phyloP scores from a whole-genome alignment of 352 stramenopile species.

The Phytophthora podocarpi region DNA sequence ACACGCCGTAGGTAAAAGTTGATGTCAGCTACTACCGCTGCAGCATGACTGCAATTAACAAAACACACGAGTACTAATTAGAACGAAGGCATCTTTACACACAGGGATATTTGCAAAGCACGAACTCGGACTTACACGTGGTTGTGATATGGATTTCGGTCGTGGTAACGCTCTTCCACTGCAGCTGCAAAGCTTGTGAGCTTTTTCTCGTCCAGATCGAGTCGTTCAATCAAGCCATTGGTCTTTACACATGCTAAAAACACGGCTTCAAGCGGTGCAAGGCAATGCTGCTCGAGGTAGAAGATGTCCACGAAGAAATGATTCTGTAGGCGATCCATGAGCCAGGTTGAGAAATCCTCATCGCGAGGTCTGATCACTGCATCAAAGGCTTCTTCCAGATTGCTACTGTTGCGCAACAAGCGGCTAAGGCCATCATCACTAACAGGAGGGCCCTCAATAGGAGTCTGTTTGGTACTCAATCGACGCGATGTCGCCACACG shows the following conservation, averaged over 20 bases:
- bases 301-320: slow-evolving; percentile 74
- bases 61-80: no score
- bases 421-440: slow-evolving; percentile 30
- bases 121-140: slow-evolving; percentile 45
- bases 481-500: slow-evolving; percentile 43
- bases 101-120: no score
- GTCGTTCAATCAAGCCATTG: slow-evolving; percentile 48
- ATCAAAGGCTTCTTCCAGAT: slow-evolving; percentile 8
- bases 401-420: slow-evolving; percentile 14
- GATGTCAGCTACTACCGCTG: slow-evolving; percentile 63
- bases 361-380: slow-evolving; percentile 3
- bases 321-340: slow-evolving; percentile 59
- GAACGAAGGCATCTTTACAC: no score
- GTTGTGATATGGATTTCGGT: slow-evolving; percentile 79
- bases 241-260: slow-evolving; percentile 63
- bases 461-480: slow-evolving; percentile 37
- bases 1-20: slow-evolving; percentile 70
- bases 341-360: slow-evolving; percentile 50
- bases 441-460: slow-evolving; percentile 10
- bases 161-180: slow-evolving; percentile 69
- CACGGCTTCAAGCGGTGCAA: slow-evolving; percentile 51
- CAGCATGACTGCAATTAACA: slow-evolving; percentile 48
- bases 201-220: slow-evolving; percentile 58
- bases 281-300: slow-evolving; percentile 53
- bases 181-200: slow-evolving; percentile 47